Conservation (phyloP, 2,329 filamentous ascomycete genomes). For the Niveomyces coronatus region DNA sequence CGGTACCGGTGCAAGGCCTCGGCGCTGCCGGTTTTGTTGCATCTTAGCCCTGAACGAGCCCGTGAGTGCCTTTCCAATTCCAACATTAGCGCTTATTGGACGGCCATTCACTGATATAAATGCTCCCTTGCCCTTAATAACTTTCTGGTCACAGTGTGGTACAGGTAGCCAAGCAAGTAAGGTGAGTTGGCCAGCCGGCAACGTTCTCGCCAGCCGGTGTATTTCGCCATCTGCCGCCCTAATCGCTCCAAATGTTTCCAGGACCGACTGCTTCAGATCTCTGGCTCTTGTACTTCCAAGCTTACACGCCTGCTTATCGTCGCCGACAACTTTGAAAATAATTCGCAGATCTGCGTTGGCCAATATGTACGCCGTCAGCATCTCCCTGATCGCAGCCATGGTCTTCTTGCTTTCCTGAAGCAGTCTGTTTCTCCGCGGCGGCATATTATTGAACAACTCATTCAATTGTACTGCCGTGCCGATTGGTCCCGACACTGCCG, state of each 20-base stretch:
- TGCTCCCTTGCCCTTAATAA: constrained; percentile 35
- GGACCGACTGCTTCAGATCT: constrained; percentile 44
- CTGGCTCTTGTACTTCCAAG: constrained; percentile 47
- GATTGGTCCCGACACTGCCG: constrained; percentile 40
- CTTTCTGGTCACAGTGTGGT: constrained; percentile 31
- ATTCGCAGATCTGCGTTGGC: constrained; percentile 54
- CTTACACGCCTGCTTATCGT: constrained; percentile 42
- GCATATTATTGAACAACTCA: constrained; percentile 48
- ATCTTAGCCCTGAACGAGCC: constrained; percentile 37
- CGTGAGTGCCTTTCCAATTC: constrained; percentile 49
- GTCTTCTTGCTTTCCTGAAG: constrained; percentile 48
- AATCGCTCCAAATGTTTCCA: constrained; percentile 51
- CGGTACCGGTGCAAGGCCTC: background rate
- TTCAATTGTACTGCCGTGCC: constrained; percentile 58
- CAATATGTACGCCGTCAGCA: constrained; percentile 55
- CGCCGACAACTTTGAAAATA: constrained; percentile 47
- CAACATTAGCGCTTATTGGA: constrained; percentile 46
- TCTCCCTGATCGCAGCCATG: constrained; percentile 45
- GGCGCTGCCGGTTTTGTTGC: constrained; percentile 15
- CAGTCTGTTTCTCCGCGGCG: constrained; percentile 51
- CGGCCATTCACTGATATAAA: constrained; percentile 61
- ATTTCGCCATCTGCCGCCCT: constrained; percentile 43
- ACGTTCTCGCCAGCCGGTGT: constrained; percentile 1
- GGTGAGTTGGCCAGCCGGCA: constrained; percentile 17
- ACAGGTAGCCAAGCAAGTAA: constrained; percentile 51